Evolutionary conservation across 371 early-diverging fungal genomes (phyloP).

Genomic region (Mycotypha africana): DNA sequence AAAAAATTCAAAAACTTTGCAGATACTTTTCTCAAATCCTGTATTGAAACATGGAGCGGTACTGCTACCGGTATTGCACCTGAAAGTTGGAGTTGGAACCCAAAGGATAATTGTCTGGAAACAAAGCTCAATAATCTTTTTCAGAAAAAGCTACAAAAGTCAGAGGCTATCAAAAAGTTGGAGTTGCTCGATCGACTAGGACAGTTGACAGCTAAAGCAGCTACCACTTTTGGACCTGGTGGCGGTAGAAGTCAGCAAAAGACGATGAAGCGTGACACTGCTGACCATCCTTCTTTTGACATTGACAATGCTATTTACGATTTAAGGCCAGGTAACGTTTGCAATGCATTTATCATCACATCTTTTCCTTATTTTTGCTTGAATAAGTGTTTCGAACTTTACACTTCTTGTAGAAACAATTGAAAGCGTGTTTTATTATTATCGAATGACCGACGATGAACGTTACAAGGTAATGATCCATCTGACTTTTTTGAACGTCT

Average conservation of each 20-base stretch:
- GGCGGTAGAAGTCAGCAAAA: too few species aligned
- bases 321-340: constrained; percentile 48
- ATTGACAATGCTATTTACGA: constrained; percentile 25
- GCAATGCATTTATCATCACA: background rate
- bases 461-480: too few species aligned
- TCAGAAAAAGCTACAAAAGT: background rate
- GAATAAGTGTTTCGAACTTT: too few species aligned
- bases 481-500: too few species aligned
- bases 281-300: constrained; percentile 3
- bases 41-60: constrained; percentile 22
- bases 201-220: too few species aligned
- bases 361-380: too few species aligned
- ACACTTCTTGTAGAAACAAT: constrained; percentile 57
- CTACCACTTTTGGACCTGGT: too few species aligned
- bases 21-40: constrained; percentile 20
- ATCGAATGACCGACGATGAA: constrained; percentile 60
- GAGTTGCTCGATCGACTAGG: too few species aligned
- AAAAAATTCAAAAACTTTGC: constrained; percentile 16
- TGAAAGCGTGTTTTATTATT: constrained; percentile 70
- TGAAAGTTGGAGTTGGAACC: constrained; percentile 30
- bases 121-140: background rate
- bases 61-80: constrained; percentile 27
- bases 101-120: constrained; percentile 4
- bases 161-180: background rate
- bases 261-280: background rate